Conservation (phyloP, 805 yeast genomes). For the Saccharomycopsis schoenii region DNA sequence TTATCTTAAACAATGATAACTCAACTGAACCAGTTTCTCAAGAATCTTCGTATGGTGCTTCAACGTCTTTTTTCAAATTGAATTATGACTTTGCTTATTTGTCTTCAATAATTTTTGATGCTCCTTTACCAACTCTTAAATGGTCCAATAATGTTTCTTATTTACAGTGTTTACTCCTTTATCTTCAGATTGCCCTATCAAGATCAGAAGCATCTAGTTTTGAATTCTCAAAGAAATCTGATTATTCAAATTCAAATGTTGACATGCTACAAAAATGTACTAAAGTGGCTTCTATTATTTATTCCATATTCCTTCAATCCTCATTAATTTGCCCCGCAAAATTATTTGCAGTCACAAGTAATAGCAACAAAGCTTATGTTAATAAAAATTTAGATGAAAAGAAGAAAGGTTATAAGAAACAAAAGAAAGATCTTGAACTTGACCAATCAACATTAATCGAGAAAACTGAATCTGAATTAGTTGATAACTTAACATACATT, state of each 20-base stretch:
- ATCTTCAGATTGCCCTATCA: neutral
- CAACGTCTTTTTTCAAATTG: conserved; percentile 10
- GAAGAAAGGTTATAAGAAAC: neutral
- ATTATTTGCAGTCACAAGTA: neutral
- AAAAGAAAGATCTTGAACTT: neutral
- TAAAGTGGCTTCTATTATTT: neutral
- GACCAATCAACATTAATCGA: neutral
- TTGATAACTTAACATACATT: neutral
- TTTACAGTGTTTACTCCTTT: neutral
- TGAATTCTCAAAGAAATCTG: neutral
- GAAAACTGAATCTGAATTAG: neutral
- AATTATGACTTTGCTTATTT: conserved; percentile 10
- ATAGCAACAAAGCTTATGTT: neutral
- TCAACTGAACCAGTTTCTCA: neutral
- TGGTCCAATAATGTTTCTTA: neutral
- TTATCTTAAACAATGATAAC: neutral
- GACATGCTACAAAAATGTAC: neutral
- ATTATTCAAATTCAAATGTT: neutral
- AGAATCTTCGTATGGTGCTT: neutral
- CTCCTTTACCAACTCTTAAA: neutral
- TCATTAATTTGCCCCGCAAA: neutral
- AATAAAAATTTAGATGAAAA: neutral
- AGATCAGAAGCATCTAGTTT: neutral
- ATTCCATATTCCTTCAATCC: neutral
- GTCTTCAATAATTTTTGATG: conserved; percentile 4